Base-by-base conservation (phyloP, 2,329 filamentous ascomycete species). In the Elsinoe batatas region DNA sequence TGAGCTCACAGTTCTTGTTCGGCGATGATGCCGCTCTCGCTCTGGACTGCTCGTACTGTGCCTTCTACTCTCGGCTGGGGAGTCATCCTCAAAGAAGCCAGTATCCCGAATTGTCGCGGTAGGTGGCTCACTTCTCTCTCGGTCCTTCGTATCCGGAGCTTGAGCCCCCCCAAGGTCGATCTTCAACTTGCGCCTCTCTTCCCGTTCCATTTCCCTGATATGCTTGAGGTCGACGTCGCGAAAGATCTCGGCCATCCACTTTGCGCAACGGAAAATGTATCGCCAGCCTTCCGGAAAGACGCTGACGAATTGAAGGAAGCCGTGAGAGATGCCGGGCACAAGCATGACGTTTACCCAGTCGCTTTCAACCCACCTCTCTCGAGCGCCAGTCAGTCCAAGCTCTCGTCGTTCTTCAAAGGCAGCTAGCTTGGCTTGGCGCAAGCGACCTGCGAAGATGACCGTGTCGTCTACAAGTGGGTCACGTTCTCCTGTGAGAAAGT, bases 401-500 rank as follows among this genome's bases (percentile, higher is more conserved):
- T 84, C 81, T 59, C 78, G 75, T 3, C 77, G 74, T 44, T 80
- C 77, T 1, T 71, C 69, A 71, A 80, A 75, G 51, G 77, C 71
- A 59, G 79, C 77, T 3, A 79, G 68, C 61, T 85, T 95, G 1
- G 90, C 88, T 59, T 91, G 82, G 5, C 90, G 79, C n/a, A 98
- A 71, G 0, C 91, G 77, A 0, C 91, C 93, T 0, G 93, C 91
- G 65, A 98, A 96, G 59, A 98, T 91, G 47, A 96, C 89, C 0
- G 93, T 98, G 68, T 98, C 93, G 66, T 98, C 93, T 0, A 97
- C 93, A 0, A 98, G 74, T 0, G 93, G 93, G 67, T 98, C 93
- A 30, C 91, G 85, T 72, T 98, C 93, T 50, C 93, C 93, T 0
- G 93, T 97, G 53, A 97, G 75, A 64, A 98, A 90, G 68, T 91